Evolutionary conservation across 1,139 yeast genomes (phyloP).

Genomic region (Candida anutae): DNA sequence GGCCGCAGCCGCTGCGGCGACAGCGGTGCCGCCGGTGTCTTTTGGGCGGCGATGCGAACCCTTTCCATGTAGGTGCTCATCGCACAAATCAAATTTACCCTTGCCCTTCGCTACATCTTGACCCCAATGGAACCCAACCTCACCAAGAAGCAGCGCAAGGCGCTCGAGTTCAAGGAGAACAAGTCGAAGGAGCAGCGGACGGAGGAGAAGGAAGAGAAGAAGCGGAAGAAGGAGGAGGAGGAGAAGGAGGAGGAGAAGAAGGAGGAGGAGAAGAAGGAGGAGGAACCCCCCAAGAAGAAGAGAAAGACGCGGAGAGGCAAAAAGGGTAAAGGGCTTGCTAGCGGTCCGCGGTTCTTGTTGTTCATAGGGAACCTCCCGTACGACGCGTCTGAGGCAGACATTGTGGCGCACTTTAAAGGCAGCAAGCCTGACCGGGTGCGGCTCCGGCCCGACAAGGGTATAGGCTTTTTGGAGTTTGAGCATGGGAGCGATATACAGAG

Average conservation of each 20-base stretch:
- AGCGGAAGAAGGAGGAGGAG: slow-evolving; percentile 7
- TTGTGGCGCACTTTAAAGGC: slow-evolving; percentile 67
- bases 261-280: slow-evolving; percentile 4
- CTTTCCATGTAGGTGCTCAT: background rate
- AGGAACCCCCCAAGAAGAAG: slow-evolving; percentile 27
- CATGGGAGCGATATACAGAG: slow-evolving; percentile 56
- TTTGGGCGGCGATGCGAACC: background rate
- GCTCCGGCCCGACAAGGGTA: slow-evolving; percentile 76
- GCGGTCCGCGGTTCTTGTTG: slow-evolving; percentile 67
- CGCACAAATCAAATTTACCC: background rate
- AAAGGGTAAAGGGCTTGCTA: slow-evolving; percentile 50
- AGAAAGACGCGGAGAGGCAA: slow-evolving; percentile 75
- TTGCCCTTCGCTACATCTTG: background rate
- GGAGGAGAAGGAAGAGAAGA: slow-evolving; percentile 14
- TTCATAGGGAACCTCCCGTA: slow-evolving; percentile 93
- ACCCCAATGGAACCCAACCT: slow-evolving; percentile 36
- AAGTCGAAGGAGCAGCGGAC: slow-evolving; percentile 33
- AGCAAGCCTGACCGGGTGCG: slow-evolving; percentile 70
- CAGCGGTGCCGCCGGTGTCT: too few species aligned
- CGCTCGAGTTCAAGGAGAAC: slow-evolving; percentile 58
- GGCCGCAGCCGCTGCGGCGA: too few species aligned
- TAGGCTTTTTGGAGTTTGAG: slow-evolving; percentile 86
- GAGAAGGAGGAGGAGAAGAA: slow-evolving; percentile 9
- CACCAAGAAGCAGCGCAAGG: slow-evolving; percentile 75
- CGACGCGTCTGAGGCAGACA: slow-evolving; percentile 52